These are phyloP conservation scores for Apiotrichum brassicae DNA, from an alignment of 1,284 basidiomycete species.

Conservation along the genomic window DNA sequence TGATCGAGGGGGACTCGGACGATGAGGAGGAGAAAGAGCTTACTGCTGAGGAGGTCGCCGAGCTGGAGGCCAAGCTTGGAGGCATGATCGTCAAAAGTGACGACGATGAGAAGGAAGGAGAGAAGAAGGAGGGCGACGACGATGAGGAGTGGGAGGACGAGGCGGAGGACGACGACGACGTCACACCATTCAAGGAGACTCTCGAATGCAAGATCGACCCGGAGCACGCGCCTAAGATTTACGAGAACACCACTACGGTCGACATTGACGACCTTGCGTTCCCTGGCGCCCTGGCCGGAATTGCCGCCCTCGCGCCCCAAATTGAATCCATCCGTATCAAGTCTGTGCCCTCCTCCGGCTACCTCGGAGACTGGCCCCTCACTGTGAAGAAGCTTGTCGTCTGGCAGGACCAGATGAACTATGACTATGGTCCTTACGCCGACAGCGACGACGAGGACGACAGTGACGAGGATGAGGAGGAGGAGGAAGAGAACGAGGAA, in stretches of 20 bases:
- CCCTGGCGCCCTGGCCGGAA: neutral
- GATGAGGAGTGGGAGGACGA: slow-evolving; percentile 1
- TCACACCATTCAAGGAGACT: neutral
- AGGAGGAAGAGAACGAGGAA: neutral
- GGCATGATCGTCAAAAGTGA: neutral
- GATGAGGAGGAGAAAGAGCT: neutral
- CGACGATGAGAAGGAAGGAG: neutral
- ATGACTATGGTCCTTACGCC: neutral
- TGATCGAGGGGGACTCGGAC: neutral
- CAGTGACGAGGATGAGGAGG: neutral
- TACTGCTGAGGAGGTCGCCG: neutral
- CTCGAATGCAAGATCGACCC: neutral
- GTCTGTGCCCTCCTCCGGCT: neutral
- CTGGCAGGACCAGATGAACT: neutral
- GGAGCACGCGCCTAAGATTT: neutral
- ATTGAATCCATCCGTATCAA: slow-evolving; percentile 1
- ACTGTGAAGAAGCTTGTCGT: neutral
- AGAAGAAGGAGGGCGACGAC: neutral
- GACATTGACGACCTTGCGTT: slow-evolving; percentile 5
- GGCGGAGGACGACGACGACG: neutral
- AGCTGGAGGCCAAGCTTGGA: neutral
- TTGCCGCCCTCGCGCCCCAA: neutral
- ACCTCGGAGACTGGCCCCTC: slow-evolving; percentile 1
- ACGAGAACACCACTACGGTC: neutral
- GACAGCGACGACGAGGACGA: slow-evolving; percentile 2